phyloP scores from a whole-genome alignment of 1,284 basidiomycete genomes.

The Ustilago lituana region DNA sequence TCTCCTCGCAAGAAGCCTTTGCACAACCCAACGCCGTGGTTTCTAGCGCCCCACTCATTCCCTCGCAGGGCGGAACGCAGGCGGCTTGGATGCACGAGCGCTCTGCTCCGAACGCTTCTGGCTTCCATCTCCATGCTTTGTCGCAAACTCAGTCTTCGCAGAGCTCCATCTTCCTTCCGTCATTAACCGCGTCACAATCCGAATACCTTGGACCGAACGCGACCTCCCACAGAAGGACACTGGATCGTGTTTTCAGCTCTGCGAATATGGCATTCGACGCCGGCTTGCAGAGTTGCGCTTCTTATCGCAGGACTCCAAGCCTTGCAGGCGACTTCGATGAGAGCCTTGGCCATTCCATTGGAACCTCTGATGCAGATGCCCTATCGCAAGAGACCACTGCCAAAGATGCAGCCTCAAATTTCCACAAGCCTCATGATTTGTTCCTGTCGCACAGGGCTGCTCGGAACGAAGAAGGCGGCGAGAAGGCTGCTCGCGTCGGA shows the following conservation, averaged over 20 bases:
- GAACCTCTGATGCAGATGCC: neutral
- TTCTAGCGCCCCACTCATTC: conserved; percentile 12
- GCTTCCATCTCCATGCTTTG: conserved; percentile 1
- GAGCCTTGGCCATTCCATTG: neutral
- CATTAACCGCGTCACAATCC: conserved; percentile 22
- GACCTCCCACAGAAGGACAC: conserved; percentile 22
- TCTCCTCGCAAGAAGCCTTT: conserved; percentile 1
- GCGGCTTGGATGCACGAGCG: conserved; percentile 17
- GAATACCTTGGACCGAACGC: conserved; percentile 35
- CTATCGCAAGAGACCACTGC: neutral
- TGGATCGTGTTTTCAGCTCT: conserved; percentile 24
- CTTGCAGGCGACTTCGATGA: conserved; percentile 6
- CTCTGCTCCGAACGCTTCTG: neutral
- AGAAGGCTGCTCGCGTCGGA: conserved; percentile 20
- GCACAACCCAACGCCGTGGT: neutral
- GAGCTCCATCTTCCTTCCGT: conserved; percentile 28
- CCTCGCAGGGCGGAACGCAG: conserved; percentile 14
- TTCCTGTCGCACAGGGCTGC: conserved; percentile 31
- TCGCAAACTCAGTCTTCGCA: conserved; percentile 34
- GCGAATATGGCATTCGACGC: conserved; percentile 15
- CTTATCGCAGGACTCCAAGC: neutral
- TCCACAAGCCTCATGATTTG: conserved; percentile 46
- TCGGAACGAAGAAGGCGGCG: conserved; percentile 39
- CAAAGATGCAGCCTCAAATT: conserved; percentile 17
- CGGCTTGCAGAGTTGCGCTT: conserved; percentile 11